Evolutionary conservation across 257 asterid species (phyloP).

Genomic region (Fraxinus excelsior): DNA sequence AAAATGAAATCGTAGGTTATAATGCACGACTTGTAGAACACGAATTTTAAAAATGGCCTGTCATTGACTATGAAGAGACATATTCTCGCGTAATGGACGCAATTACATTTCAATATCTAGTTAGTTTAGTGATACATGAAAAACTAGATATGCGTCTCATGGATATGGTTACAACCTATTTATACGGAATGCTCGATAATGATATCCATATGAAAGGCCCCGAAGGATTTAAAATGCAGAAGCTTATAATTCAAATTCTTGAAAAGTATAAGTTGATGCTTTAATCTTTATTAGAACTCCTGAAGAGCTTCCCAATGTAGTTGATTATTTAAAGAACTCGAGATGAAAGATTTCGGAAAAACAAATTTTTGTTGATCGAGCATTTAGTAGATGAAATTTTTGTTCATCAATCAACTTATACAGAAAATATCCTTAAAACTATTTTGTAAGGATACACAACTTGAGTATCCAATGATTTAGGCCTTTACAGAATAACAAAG

Average conservation of each 20-base stretch:
- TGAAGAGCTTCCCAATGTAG: background rate
- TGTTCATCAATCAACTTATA: too few relatives aligned
- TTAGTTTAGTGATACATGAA: too few relatives aligned
- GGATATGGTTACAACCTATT: background rate
- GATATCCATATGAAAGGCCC: constrained; percentile 2
- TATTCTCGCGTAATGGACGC: too few relatives aligned
- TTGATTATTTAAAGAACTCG: background rate
- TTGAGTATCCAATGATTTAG: too few relatives aligned
- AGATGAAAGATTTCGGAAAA: too few relatives aligned
- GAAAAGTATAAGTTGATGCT: background rate
- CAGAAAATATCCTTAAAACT: background rate
- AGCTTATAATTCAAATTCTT: background rate
- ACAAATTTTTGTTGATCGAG: too few relatives aligned
- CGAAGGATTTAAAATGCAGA: background rate
- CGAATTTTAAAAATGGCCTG: too few relatives aligned
- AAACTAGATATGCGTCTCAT: background rate
- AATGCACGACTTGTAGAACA: too few relatives aligned
- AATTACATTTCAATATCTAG: too few relatives aligned
- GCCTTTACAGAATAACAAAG: background rate
- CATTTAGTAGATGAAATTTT: too few relatives aligned
- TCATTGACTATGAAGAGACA: too few relatives aligned
- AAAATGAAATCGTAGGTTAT: too few relatives aligned
- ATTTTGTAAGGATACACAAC: background rate
- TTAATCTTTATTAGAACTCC: background rate
- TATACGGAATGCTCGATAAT: background rate